Evolutionary conservation across 805 yeast species (phyloP).

Genomic region (Nadsonia fulvescens): DNA sequence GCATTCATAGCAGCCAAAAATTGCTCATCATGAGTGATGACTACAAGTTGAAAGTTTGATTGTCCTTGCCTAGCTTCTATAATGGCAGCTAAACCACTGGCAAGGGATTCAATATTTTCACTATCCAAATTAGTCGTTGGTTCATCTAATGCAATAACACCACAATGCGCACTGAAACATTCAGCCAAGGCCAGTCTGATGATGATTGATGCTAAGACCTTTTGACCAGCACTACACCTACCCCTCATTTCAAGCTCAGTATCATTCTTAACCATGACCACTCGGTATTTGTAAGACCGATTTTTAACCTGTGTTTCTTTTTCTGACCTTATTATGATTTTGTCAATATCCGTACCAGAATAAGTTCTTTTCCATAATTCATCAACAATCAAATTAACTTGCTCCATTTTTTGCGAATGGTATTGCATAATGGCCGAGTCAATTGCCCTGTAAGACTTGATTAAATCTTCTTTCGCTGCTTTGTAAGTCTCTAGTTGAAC

Average conservation of each 20-base stretch:
- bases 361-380: slow-evolving; percentile 91
- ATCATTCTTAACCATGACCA: slow-evolving; percentile 85
- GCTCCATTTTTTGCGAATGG: slow-evolving; percentile 82
- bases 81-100: slow-evolving; percentile 56
- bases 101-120: slow-evolving; percentile 77
- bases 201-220: slow-evolving; percentile 79
- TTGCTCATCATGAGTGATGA: slow-evolving; percentile 91
- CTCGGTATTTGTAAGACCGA: slow-evolving; percentile 76
- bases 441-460: slow-evolving; percentile 64
- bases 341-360: slow-evolving; percentile 87
- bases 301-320: slow-evolving; percentile 28
- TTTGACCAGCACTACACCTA: slow-evolving; percentile 94
- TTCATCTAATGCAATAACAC: slow-evolving; percentile 90
- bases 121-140: slow-evolving; percentile 92
- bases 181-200: slow-evolving; percentile 86
- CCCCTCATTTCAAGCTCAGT: slow-evolving; percentile 96
- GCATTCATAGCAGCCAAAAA: slow-evolving; percentile 78
- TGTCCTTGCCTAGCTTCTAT: slow-evolving; percentile 62
- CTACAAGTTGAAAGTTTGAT: slow-evolving; percentile 80
- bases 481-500: slow-evolving; percentile 58
- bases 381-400: slow-evolving; percentile 70
- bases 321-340: slow-evolving; percentile 73
- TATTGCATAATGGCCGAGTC: slow-evolving; percentile 88
- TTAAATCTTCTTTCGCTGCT: slow-evolving; percentile 64
- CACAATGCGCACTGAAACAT: slow-evolving; percentile 88